Base-by-base conservation (phyloP, 2,329 filamentous ascomycete species). In the Colletotrichum euphorbiae region DNA sequence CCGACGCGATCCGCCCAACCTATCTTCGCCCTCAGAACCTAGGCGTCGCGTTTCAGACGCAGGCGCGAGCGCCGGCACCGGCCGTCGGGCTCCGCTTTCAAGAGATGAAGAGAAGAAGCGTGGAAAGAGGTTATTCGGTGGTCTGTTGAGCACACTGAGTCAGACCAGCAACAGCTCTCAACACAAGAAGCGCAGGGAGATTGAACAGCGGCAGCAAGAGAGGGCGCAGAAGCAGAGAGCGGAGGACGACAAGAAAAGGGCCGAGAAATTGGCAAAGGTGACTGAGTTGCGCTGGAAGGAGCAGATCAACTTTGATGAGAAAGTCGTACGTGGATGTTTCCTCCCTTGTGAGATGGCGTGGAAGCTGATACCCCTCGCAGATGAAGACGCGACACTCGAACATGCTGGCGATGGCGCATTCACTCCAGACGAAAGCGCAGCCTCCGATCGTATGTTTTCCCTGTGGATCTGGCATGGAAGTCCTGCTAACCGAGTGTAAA, bases 71-170 rank as follows among this genome's bases (percentile, higher is more conserved):
- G 62, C 63, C 61, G 52, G 70, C 33, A 55, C 73, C 62, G 75
- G 80, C 59, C 77, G 79, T 57, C 80, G 83, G 57, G 80, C 77
- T 8, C 12, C 56, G 6, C 4, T 57, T 3, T 69, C 68, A 15
- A 71, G 46, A 45, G 70, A 89, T 65, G 92, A 97, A 74, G 95
- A 98, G 77, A 93, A 90, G 78, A 93, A 92, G 77, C 91, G 95
- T 42, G 92, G 93, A 21, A 91, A 92, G 78, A 88, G 95, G 60
- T 84, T 98, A 69, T 98, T 98, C 76, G 94, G 95, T 69, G 92
- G 91, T 40, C 81, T 97, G 64, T 83, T 96, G 68, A 92, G 86
- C 77, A 93, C 91, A 42, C 85, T 97, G 69, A 93, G 91, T 78
- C 92, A 95, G 80, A 90, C 87, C 74, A 86, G 85, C 75, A 87